Evolutionary conservation across 345 rosid genomes (phyloP), one percentile per base, ranked within the genome.

Genomic region (Eucalyptus paniculata): DNA sequence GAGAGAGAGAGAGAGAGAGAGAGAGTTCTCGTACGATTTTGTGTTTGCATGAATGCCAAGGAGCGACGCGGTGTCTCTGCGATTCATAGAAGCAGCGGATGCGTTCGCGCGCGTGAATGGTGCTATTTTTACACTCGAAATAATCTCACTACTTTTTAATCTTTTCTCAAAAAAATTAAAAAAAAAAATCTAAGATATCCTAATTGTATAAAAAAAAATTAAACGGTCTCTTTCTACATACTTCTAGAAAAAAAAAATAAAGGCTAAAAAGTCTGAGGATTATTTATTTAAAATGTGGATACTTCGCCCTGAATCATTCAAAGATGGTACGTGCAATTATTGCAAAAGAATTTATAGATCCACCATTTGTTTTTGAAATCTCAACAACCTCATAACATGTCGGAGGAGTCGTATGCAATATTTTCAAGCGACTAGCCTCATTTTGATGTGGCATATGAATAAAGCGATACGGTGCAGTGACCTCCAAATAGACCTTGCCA

Each of bases 1-100:
- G 11, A 3, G 77, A n/a, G 37, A 0, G 77, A 32, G 13, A 3
- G 81, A n/a, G 37, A 1, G 40, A 32, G 44, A n/a, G 37, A 2
- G 77, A 32, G 44, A 69, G 42, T 34, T 21, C 85, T 40, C 47
- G 9, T 37, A 21, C 83, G 4, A 13, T 21, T 77, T 12, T 12
- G 47, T 21, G 83, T 77, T 77, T 21, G 83, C 83, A 77, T 6
- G 83, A 21, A 77, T 21, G 45, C 16, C 16, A 21, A 11, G 15
- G 81, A 34, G 44, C 14, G 81, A 69, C 9, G 72, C 12, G 77
- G 77, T n/a, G 77, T 32, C 12, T 32, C 80, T 8, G 40, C 80
- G 80, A 67, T 32, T 16, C 40, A 67, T 13, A 13, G 19, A 37
- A 72, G 44, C 21, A 69, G 81, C 12, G 16, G 85, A 40, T 21